These are phyloP conservation scores for Zymoseptoria tritici DNA, from an alignment of 2,329 filamentous ascomycete species.

Conservation along the genomic window DNA sequence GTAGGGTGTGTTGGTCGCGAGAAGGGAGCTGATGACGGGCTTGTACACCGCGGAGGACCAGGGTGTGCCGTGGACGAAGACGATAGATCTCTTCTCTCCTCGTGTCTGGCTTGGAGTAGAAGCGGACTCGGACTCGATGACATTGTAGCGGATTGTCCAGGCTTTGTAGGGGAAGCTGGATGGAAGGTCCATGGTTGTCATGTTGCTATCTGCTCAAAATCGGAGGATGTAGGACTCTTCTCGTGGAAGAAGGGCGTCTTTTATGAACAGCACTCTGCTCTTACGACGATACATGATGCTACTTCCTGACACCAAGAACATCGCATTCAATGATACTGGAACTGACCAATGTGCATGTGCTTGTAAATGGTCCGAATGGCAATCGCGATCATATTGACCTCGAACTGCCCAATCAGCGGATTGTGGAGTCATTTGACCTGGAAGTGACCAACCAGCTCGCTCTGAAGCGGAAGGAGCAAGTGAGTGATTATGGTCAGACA, in stretches of 20 bases:
- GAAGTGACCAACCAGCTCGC: background rate
- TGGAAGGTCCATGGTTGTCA: constrained; percentile 6
- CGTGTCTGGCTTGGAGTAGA: constrained; percentile 23
- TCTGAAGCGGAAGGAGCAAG: background rate
- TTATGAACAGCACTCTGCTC: too few relatives aligned
- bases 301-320: too few relatives aligned
- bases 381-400: too few relatives aligned
- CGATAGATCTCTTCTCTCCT: constrained; percentile 25
- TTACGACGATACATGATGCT: too few relatives aligned
- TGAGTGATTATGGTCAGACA: background rate
- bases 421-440: background rate
- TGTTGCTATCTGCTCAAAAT: too few relatives aligned
- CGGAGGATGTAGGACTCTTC: too few relatives aligned
- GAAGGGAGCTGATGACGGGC: constrained; percentile 29
- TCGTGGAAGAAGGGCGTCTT: too few relatives aligned
- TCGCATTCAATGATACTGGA: too few relatives aligned
- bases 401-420: background rate
- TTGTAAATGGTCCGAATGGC: too few relatives aligned
- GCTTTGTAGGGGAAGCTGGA: constrained; percentile 7
- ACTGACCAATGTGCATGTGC: too few relatives aligned
- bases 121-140: constrained; percentile 13
- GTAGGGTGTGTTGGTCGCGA: constrained; percentile 23
- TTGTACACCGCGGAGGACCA: constrained; percentile 40
- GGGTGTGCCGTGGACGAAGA: constrained; percentile 44
- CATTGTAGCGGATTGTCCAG: constrained; percentile 14